Conservation (phyloP, 768 basidiomycete genomes). For the Botryobasidium botryosum region DNA sequence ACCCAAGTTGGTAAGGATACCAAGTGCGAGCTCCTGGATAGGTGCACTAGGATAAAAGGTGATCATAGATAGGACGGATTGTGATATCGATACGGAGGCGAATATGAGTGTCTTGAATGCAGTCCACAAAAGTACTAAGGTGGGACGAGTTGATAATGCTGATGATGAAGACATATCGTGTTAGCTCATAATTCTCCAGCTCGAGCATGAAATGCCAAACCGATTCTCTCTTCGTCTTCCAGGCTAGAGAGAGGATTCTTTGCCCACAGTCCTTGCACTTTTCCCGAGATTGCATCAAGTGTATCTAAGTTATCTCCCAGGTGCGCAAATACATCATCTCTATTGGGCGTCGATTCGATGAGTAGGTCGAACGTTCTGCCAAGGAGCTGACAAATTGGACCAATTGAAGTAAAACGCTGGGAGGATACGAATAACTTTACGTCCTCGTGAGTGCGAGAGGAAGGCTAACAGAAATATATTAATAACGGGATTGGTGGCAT, state of each 20-base stretch:
- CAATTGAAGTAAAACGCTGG: background rate
- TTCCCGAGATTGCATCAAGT: slow-evolving; percentile 14
- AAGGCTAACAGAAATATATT: background rate
- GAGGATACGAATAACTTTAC: background rate
- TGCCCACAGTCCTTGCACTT: slow-evolving; percentile 18
- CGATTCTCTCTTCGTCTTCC: slow-evolving; percentile 18
- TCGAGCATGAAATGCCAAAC: slow-evolving; percentile 11
- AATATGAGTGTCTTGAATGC: slow-evolving; percentile 65
- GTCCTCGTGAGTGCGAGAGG: background rate
- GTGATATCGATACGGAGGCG: slow-evolving; percentile 47
- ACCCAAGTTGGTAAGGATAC: slow-evolving; percentile 39
- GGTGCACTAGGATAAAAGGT: slow-evolving; percentile 23
- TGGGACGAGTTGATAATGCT: background rate
- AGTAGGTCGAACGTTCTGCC: slow-evolving; percentile 1
- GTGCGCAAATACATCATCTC: background rate
- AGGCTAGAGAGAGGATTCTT: slow-evolving; percentile 16
- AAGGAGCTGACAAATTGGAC: slow-evolving; percentile 3
- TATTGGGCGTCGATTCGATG: background rate
- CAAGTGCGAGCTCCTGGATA: slow-evolving; percentile 27
- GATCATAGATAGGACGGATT: slow-evolving; percentile 38
- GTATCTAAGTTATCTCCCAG: slow-evolving; percentile 12
- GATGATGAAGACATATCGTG: background rate
- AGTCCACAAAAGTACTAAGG: slow-evolving; percentile 31
- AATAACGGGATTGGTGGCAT: background rate
- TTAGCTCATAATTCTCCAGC: background rate